Evolutionary conservation across 2,329 filamentous ascomycete species (phyloP).

Genomic region (Coniella vitis): DNA sequence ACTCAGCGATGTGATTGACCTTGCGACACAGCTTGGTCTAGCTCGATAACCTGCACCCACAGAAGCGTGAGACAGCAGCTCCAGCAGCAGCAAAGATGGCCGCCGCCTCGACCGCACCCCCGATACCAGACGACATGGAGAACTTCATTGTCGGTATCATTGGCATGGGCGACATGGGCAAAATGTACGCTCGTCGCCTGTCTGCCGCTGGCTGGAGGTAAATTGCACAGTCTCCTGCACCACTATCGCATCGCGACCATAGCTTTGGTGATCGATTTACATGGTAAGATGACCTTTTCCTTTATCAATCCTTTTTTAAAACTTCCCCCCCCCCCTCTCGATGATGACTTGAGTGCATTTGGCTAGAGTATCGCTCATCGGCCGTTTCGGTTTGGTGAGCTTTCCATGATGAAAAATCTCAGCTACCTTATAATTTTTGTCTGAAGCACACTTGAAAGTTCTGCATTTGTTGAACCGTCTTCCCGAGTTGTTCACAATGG

Average conservation of each 20-base stretch:
- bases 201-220: slow-evolving; percentile 97
- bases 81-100: slow-evolving; percentile 3
- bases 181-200: slow-evolving; percentile 89
- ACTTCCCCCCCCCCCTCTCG: slow-evolving; percentile 26
- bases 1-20: slow-evolving; percentile 17
- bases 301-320: background rate
- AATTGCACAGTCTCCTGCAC: slow-evolving; percentile 27
- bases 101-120: slow-evolving; percentile 6
- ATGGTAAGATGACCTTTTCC: slow-evolving; percentile 30
- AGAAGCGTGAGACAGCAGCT: background rate
- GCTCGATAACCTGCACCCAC: slow-evolving; percentile 5
- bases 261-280: slow-evolving; percentile 17
- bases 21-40: slow-evolving; percentile 15
- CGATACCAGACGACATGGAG: slow-evolving; percentile 45
- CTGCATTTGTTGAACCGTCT: slow-evolving; percentile 16
- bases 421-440: slow-evolving; percentile 92
- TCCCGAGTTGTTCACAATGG: slow-evolving; percentile 11
- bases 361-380: slow-evolving; percentile 88
- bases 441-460: slow-evolving; percentile 52
- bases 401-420: slow-evolving; percentile 98
- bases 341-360: slow-evolving; percentile 99
- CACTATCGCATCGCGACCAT: background rate
- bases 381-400: slow-evolving; percentile 46
- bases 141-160: slow-evolving; percentile 84
- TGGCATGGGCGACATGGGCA: slow-evolving; percentile 99